phyloP scores from a whole-genome alignment of 192 early-diverging fungal genomes.

The Mortierella antarctica region DNA sequence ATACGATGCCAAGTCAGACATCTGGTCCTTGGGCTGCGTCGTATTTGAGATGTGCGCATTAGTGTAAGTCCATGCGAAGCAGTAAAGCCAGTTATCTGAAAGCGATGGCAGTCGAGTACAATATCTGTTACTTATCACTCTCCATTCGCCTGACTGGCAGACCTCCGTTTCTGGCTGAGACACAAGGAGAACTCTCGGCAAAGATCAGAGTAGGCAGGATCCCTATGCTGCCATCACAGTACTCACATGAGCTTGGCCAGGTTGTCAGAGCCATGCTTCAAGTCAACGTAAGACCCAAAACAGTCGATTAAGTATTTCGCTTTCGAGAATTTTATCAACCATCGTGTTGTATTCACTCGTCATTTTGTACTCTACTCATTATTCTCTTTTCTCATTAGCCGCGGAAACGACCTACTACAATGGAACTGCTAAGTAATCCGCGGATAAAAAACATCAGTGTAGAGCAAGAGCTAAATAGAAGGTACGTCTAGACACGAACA shows the following conservation, averaged over 20 bases:
- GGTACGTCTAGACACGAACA: constrained; percentile 3
- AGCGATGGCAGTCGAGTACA: neutral
- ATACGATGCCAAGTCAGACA: constrained; percentile 79
- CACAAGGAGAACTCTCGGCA: constrained; percentile 63
- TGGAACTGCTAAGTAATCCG: constrained; percentile 48
- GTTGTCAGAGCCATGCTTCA: constrained; percentile 68
- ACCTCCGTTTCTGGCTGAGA: constrained; percentile 78
- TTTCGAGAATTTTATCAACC: too few species aligned
- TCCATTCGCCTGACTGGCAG: constrained; percentile 35
- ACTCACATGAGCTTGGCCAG: constrained; percentile 52
- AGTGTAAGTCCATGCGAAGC: constrained; percentile 58
- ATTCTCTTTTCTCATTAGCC: constrained; percentile 28
- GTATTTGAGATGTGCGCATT: constrained; percentile 80
- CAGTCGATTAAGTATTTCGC: neutral
- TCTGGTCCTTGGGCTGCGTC: constrained; percentile 82
- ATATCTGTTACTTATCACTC: neutral
- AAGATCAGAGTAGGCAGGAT: constrained; percentile 71
- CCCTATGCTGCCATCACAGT: constrained; percentile 60
- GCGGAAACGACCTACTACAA: constrained; percentile 52
- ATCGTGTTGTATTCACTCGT: neutral
- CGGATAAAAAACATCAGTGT: constrained; percentile 24
- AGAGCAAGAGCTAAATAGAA: constrained; percentile 14
- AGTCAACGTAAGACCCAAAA: constrained; percentile 56
- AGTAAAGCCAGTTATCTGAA: too few species aligned
- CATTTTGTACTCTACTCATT: neutral